Conservation (phyloP, 306 rosid genomes). For the Lathyrus aphaca region DNA sequence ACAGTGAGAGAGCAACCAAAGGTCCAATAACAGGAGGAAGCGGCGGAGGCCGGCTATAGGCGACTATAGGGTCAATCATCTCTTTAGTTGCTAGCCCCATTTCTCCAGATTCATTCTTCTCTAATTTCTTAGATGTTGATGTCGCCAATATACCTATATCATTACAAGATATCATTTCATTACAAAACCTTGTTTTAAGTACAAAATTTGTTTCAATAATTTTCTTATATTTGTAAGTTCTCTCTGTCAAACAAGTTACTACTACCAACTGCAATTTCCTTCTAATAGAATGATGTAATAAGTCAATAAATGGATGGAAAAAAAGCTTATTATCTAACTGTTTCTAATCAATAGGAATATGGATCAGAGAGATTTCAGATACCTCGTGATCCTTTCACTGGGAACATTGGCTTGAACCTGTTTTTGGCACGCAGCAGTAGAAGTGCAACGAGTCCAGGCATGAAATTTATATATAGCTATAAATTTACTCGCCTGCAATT, state of each 20-base stretch:
- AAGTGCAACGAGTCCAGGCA: slow-evolving; percentile 47
- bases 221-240: slow-evolving; percentile 16
- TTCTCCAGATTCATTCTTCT: slow-evolving; percentile 41
- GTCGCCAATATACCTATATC: slow-evolving; percentile 53
- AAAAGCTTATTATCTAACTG: background rate
- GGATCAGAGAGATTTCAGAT: slow-evolving; percentile 30
- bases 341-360: background rate
- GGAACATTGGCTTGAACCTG: slow-evolving; percentile 49
- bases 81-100: slow-evolving; percentile 48
- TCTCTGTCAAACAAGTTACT: slow-evolving; percentile 1
- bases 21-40: slow-evolving; percentile 73
- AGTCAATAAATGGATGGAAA: background rate
- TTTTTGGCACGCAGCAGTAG: slow-evolving; percentile 40
- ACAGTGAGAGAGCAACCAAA: slow-evolving; percentile 53
- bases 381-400: slow-evolving; percentile 56
- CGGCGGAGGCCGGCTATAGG: slow-evolving; percentile 68
- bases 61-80: slow-evolving; percentile 54
- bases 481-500: slow-evolving; percentile 17
- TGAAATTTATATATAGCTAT: slow-evolving; percentile 23
- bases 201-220: background rate
- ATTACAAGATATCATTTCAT: slow-evolving; percentile 7
- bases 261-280: background rate
- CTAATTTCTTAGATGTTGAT: slow-evolving; percentile 50
- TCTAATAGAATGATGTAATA: background rate
- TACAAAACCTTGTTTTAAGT: slow-evolving; percentile 18